phyloP scores from a whole-genome alignment of 805 yeast genomes.

The Wickerhamomyces tratensis region DNA sequence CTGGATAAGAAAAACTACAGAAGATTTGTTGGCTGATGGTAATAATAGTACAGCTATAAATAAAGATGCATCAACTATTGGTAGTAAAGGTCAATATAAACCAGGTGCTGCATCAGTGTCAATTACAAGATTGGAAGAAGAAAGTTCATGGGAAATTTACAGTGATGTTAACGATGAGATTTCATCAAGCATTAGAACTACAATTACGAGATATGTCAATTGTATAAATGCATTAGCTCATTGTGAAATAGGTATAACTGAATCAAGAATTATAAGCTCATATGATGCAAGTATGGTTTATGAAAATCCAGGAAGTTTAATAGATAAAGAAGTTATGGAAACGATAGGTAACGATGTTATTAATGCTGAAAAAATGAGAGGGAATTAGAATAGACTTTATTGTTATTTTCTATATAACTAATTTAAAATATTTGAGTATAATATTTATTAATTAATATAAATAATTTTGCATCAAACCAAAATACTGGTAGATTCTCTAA shows the following conservation, averaged over 20 bases:
- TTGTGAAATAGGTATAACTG: slow-evolving; percentile 82
- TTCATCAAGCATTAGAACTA: slow-evolving; percentile 47
- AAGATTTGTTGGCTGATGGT: slow-evolving; percentile 19
- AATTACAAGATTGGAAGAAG: slow-evolving; percentile 84
- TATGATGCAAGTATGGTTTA: slow-evolving; percentile 86
- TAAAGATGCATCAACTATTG: slow-evolving; percentile 24
- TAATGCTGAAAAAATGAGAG: slow-evolving; percentile 68
- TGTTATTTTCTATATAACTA: no score
- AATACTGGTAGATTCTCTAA: no score
- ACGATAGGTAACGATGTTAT: slow-evolving; percentile 65
- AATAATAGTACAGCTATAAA: slow-evolving; percentile 18
- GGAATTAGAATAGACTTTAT: slow-evolving; percentile 19
- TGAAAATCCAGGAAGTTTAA: slow-evolving; percentile 57
- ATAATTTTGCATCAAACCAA: no score
- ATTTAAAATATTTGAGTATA: no score
- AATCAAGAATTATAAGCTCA: slow-evolving; percentile 65
- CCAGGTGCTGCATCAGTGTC: slow-evolving; percentile 55
- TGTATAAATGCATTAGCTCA: slow-evolving; percentile 75
- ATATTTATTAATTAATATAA: no score
- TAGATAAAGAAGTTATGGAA: slow-evolving; percentile 66
- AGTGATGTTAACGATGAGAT: slow-evolving; percentile 79
- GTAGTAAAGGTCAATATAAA: slow-evolving; percentile 26
- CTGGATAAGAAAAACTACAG: slow-evolving; percentile 74
- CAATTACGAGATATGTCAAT: slow-evolving; percentile 78
- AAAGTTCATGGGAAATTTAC: slow-evolving; percentile 91